phyloP scores from a whole-genome alignment of 1,284 basidiomycete genomes.

The Tilletia indica region DNA sequence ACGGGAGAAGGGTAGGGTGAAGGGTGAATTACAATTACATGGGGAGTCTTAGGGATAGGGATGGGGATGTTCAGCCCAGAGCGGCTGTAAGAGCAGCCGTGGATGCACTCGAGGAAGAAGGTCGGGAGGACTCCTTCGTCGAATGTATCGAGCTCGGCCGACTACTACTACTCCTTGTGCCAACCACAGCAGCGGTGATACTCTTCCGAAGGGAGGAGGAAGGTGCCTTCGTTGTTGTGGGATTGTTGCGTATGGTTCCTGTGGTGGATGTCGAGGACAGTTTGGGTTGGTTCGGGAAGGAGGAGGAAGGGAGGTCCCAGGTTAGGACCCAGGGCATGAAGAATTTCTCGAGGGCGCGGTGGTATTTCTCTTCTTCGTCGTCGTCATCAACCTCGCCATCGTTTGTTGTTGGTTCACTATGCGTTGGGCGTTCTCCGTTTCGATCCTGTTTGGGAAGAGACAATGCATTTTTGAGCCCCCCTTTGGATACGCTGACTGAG shows the following conservation, averaged over 20 bases:
- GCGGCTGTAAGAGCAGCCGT: too few species aligned
- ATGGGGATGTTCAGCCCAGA: too few species aligned
- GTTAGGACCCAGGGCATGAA: conserved; percentile 15
- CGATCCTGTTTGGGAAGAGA: neutral
- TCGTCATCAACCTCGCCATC: neutral
- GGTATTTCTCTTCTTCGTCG: neutral
- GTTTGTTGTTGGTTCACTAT: too few species aligned
- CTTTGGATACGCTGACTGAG: neutral
- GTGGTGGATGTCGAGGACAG: neutral
- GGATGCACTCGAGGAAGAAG: too few species aligned
- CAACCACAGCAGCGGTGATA: neutral
- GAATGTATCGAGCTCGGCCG: too few species aligned
- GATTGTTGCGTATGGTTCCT: neutral
- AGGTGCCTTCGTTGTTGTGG: neutral
- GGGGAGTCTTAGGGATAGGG: too few species aligned
- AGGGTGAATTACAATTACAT: too few species aligned
- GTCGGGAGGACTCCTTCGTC: too few species aligned
- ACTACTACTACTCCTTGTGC: too few species aligned
- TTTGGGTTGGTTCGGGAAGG: neutral
- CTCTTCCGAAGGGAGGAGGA: neutral
- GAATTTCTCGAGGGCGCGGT: neutral
- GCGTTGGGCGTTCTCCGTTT: neutral
- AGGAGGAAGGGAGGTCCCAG: neutral
- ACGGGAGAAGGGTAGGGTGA: too few species aligned
- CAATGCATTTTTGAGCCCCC: neutral